phyloP scores from a whole-genome alignment of 108 stramenopile species.

The Skeletonema grethae region DNA sequence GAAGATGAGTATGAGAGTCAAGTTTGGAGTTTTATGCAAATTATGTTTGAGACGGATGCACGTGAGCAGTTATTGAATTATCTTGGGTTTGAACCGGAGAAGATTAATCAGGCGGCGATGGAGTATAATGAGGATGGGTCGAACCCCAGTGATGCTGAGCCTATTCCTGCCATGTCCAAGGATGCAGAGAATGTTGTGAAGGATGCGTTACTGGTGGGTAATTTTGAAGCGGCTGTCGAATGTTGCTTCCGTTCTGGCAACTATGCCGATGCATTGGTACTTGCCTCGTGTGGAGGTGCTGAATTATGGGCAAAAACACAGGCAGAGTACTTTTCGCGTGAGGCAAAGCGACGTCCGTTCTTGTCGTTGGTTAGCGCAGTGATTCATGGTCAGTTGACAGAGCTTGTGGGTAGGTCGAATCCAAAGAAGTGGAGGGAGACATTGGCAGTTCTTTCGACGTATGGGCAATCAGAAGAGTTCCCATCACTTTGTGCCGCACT shows the following conservation, averaged over 20 bases:
- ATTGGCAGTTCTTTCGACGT: constrained; percentile 92
- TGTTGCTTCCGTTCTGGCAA: constrained; percentile 91
- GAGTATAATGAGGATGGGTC: constrained; percentile 40
- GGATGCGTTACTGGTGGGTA: constrained; percentile 91
- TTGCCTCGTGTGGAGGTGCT: constrained; percentile 93
- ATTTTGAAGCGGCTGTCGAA: constrained; percentile 96
- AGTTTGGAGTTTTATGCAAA: constrained; percentile 93
- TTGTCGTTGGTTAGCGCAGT: constrained; percentile 88
- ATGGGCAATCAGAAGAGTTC: constrained; percentile 92
- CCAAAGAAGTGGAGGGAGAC: constrained; percentile 93
- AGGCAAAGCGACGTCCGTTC: constrained; percentile 73
- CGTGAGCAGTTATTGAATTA: constrained; percentile 87
- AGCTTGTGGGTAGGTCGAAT: constrained; percentile 74
- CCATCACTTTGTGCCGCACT: constrained; percentile 87
- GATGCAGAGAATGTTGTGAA: constrained; percentile 79
- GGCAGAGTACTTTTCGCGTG: constrained; percentile 82
- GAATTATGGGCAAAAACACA: constrained; percentile 94
- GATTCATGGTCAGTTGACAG: constrained; percentile 74
- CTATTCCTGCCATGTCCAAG: constrained; percentile 42
- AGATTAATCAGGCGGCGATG: constrained; percentile 60
- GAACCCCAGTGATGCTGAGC: constrained; percentile 18
- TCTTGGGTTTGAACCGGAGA: constrained; percentile 91
- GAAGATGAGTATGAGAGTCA: constrained; percentile 62
- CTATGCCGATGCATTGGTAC: constrained; percentile 91
- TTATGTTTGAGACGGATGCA: constrained; percentile 93